These are phyloP conservation scores for Beauveria sp. DNA, from an alignment of 2,329 filamentous ascomycete species.

Conservation along the genomic window DNA sequence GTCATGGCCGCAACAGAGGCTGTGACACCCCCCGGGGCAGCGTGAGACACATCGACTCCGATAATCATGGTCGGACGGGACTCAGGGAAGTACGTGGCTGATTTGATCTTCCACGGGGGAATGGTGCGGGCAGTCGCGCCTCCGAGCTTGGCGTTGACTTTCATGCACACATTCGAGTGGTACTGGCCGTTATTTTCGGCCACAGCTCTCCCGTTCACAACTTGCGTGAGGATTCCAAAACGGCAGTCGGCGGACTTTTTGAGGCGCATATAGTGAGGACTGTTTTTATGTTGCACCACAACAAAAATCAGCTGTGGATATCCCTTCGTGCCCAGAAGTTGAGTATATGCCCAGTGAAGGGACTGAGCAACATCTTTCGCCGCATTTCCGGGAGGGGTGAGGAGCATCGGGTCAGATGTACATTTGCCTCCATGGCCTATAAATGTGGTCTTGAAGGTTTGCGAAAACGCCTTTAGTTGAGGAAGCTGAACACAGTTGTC, in stretches of 20 bases:
- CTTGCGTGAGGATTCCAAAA: conserved; percentile 76
- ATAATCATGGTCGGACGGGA: conserved; percentile 68
- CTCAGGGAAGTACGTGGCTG: conserved; percentile 28
- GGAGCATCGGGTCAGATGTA: conserved; percentile 25
- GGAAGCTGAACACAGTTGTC: conserved; percentile 42
- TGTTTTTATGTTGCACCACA: conserved; percentile 64
- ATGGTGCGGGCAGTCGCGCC: conserved; percentile 57
- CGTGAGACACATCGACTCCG: conserved; percentile 86
- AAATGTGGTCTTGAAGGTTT: conserved; percentile 39
- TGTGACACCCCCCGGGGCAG: conserved; percentile 55
- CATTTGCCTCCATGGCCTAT: conserved; percentile 43
- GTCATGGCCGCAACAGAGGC: conserved; percentile 85
- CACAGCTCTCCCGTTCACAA: conserved; percentile 66
- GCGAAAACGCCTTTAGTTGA: conserved; percentile 24
- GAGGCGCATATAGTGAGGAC: conserved; percentile 69
- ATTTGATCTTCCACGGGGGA: conserved; percentile 24
- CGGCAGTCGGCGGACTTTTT: conserved; percentile 87
- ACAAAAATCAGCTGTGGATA: conserved; percentile 74
- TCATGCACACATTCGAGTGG: conserved; percentile 90
- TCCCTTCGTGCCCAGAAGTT: conserved; percentile 45
- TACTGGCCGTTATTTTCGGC: conserved; percentile 69
- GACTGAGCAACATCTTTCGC: conserved; percentile 41
- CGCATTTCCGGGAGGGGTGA: conserved; percentile 24
- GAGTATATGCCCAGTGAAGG: conserved; percentile 34
- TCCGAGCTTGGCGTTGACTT: conserved; percentile 92